Evolutionary conservation across 352 stramenopile genomes (phyloP).

Genomic region (Phytopythium vexans): DNA sequence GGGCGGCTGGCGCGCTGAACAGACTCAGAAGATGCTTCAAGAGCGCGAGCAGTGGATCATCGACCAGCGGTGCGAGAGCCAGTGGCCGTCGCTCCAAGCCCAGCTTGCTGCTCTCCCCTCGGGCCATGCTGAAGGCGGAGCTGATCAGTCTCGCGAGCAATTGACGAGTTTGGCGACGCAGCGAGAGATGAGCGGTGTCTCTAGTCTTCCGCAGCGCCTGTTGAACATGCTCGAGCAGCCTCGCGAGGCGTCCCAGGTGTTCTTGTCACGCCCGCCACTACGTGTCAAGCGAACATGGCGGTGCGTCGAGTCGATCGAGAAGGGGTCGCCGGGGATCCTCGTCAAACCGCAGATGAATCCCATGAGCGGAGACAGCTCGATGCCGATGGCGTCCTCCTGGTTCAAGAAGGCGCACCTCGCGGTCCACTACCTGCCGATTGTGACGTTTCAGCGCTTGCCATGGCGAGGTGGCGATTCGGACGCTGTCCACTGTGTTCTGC

Average conservation of each 20-base stretch:
- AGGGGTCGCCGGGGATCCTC: constrained; percentile 74
- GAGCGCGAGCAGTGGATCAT: constrained; percentile 61
- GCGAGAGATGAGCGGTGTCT: constrained; percentile 45
- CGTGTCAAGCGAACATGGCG: constrained; percentile 83
- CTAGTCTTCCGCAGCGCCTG: constrained; percentile 59
- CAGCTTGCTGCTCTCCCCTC: constrained; percentile 31
- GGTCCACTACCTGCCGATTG: constrained; percentile 68
- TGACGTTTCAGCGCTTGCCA: constrained; percentile 69
- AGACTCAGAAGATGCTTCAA: constrained; percentile 43
- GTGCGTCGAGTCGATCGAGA: constrained; percentile 81
- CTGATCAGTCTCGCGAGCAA: constrained; percentile 6
- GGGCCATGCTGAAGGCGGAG: not conserved
- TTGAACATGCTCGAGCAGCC: constrained; percentile 65
- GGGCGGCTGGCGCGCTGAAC: constrained; percentile 72
- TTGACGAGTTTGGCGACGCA: constrained; percentile 23
- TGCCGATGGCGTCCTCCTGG: constrained; percentile 73
- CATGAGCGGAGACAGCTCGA: constrained; percentile 85
- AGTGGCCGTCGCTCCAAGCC: constrained; percentile 52
- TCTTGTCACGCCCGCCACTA: constrained; percentile 61
- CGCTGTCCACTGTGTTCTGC: constrained; percentile 45
- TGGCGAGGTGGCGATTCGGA: constrained; percentile 12
- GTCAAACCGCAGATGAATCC: constrained; percentile 91
- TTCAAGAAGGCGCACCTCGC: constrained; percentile 86
- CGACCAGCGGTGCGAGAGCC: constrained; percentile 49
- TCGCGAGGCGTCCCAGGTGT: constrained; percentile 40